phyloP scores from a whole-genome alignment of 192 early-diverging fungal species.

The Entrophospora sp. region DNA sequence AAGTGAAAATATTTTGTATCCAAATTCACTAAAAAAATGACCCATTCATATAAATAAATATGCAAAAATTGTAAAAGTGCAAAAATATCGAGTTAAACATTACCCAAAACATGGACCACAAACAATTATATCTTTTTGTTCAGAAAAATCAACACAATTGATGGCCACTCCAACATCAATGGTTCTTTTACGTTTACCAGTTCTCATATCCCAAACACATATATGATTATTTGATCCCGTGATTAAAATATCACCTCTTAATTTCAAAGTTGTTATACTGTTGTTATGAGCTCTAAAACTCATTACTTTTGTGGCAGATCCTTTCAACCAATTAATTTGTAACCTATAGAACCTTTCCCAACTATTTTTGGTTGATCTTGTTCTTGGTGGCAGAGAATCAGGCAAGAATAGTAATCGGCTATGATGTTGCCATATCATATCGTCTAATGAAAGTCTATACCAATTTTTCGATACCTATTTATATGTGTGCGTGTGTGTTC shows the following conservation, averaged over 20 bases:
- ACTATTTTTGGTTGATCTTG: neutral
- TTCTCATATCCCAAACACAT: slow-evolving; percentile 1
- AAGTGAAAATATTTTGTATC: neutral
- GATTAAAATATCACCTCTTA: neutral
- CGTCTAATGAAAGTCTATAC: neutral
- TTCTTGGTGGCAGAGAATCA: neutral
- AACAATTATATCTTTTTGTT: neutral
- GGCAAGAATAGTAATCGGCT: neutral
- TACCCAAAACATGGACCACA: slow-evolving; percentile 11
- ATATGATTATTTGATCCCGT: neutral
- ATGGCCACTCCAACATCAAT: neutral
- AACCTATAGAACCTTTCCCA: slow-evolving; percentile 1
- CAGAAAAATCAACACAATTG: slow-evolving; percentile 4
- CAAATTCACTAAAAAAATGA: neutral
- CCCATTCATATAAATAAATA: too few relatives aligned
- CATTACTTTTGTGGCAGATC: neutral
- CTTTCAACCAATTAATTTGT: neutral
- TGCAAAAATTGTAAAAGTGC: neutral
- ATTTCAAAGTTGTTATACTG: neutral
- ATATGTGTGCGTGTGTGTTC: neutral
- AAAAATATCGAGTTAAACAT: neutral
- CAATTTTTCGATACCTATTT: slow-evolving; percentile 6
- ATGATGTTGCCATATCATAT: neutral
- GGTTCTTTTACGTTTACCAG: neutral
- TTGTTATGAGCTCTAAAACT: neutral